Evolutionary conservation across 2,329 filamentous ascomycete genomes (phyloP).

Genomic region (Orbilia ellipsospora): DNA sequence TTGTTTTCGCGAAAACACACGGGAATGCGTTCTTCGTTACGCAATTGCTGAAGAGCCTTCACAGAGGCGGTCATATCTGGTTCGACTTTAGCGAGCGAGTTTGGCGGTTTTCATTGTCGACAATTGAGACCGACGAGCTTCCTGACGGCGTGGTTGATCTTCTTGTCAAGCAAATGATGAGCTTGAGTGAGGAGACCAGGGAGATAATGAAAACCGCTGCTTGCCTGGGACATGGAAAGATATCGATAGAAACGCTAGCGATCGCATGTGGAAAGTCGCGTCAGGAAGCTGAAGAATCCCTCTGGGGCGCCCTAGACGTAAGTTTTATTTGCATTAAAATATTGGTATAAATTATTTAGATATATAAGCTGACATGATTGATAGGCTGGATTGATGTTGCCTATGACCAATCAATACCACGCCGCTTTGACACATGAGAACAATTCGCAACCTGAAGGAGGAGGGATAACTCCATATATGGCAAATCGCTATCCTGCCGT

Average conservation of each 20-base stretch:
- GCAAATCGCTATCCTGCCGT: slow-evolving; percentile 50
- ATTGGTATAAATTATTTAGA: neutral
- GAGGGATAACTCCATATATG: slow-evolving; percentile 47
- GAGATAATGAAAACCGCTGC: slow-evolving; percentile 58
- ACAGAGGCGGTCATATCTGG: slow-evolving; percentile 58
- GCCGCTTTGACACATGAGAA: slow-evolving; percentile 44
- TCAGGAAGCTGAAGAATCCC: slow-evolving; percentile 57
- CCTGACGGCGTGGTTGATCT: slow-evolving; percentile 59
- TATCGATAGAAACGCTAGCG: slow-evolving; percentile 58
- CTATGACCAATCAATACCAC: slow-evolving; percentile 55
- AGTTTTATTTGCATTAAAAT: slow-evolving; percentile 23
- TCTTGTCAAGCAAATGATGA: slow-evolving; percentile 59
- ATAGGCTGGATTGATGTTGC: slow-evolving; percentile 58
- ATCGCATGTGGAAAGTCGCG: slow-evolving; percentile 58
- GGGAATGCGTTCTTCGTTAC: slow-evolving; percentile 60
- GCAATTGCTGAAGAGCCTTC: slow-evolving; percentile 58
- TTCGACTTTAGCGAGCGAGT: slow-evolving; percentile 58
- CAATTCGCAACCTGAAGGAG: slow-evolving; percentile 38
- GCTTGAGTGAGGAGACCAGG: slow-evolving; percentile 57
- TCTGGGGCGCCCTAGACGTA: slow-evolving; percentile 59
- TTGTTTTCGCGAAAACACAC: slow-evolving; percentile 59
- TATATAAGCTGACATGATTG: slow-evolving; percentile 19
- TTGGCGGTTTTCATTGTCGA: slow-evolving; percentile 59
- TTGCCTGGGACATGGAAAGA: slow-evolving; percentile 58
- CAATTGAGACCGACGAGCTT: slow-evolving; percentile 58